Evolutionary conservation across 2,329 filamentous ascomycete genomes (phyloP), one percentile per base, ranked within the genome.

Genomic region (Pseudocercospora cruenta): DNA sequence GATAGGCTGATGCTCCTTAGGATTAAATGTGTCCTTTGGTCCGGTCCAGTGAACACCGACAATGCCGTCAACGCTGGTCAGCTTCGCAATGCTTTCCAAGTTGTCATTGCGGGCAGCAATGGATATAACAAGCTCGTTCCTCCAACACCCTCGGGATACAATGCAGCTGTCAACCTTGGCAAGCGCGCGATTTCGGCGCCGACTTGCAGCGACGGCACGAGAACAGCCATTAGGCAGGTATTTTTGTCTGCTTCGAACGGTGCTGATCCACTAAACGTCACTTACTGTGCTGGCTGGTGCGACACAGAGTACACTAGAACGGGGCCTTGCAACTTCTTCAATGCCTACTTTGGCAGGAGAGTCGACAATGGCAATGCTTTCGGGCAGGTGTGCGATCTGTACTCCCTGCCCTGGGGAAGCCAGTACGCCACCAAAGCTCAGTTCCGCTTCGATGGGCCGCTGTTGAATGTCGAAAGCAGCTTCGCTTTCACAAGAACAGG

Each of bases 21-120:
- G 4, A 75, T 76, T 69, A 77, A 76, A 62, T 77, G 76, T 57
- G 72, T 72, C 7, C 69, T 75, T 55, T 77, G 70, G 71, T 71
- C 72, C 53, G 71, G 72, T 22, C 68, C 69, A 8, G 71, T 78
- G 26, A 67, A 47, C 33, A 21, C 63, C 12, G 60, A 58, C 4
- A 72, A 71, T 19, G 72, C 73, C 21, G 67, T 69, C 45, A 77
- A 77, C 62, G 58, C 65, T 5, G 76, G 75, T 5, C 71, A 76
- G 43, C 71, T 63, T 36, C 53, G 69, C 4, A 68, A 65, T 47
- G 66, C 67, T 16, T 68, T 55, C 57, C 63, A 66, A 21, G 66
- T 68, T 1, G 66, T 68, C 22, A 58, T 68, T 54, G 66, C 66
- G 33, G 64, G 60, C 24, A 60, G 53, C 19, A 66, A 66, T 58